These are phyloP conservation scores for Spergularia azorica DNA, from an alignment of 179 eudicot species.

Conservation along the genomic window DNA sequence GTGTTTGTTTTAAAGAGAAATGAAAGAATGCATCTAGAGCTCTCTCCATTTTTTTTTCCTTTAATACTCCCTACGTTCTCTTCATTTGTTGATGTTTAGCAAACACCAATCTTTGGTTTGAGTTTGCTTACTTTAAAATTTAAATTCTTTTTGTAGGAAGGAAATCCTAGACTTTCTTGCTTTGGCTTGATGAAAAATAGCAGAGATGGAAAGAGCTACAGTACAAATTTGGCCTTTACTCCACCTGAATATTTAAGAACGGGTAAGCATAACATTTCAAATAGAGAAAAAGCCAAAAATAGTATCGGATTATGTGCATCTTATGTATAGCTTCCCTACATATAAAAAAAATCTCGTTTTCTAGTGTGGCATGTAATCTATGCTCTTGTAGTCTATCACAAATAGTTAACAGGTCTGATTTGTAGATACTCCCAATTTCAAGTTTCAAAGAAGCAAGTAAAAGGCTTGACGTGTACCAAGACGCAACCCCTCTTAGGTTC, in stretches of 20 bases:
- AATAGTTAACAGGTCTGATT: no score
- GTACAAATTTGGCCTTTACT: conserved; percentile 90
- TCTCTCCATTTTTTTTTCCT: neutral
- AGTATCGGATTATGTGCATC: neutral
- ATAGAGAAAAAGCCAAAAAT: neutral
- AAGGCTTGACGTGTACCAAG: no score
- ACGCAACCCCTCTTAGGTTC: no score
- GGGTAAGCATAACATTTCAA: conserved; percentile 41
- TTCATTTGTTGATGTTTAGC: no score
- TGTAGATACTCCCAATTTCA: no score
- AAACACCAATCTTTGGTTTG: neutral
- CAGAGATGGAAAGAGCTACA: conserved; percentile 90
- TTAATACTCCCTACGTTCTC: no score
- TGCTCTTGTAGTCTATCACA: no score
- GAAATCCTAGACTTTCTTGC: conserved; percentile 84
- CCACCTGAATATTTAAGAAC: conserved; percentile 94
- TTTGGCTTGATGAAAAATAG: conserved; percentile 97
- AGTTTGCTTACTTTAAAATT: neutral
- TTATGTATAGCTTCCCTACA: neutral
- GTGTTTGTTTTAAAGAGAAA: no score
- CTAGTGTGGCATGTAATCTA: neutral
- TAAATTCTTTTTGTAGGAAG: conserved; percentile 50
- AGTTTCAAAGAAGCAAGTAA: no score
- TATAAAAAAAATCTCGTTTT: neutral
- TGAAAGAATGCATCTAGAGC: no score